Percentiles rank a stretch among this genome's conserved stretches.
These are phyloP conservation scores for Penicillium aurantiogriseum DNA, from an alignment of 2,329 filamentous ascomycete genomes.

Conservation along the genomic window DNA sequence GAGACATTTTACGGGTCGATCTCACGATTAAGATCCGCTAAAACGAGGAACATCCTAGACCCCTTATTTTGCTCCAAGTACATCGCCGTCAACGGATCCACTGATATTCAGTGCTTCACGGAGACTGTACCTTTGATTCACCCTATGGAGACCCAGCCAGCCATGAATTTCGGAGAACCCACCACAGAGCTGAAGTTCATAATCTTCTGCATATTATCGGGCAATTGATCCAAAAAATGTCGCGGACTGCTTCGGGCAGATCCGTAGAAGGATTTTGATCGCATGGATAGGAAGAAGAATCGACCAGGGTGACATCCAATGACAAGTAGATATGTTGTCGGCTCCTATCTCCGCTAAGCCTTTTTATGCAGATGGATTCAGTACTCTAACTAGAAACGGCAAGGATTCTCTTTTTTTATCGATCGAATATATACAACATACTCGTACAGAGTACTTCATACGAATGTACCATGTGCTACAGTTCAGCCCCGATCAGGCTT, in stretches of 20 bases:
- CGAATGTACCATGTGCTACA: background rate
- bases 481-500: background rate
- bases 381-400: background rate
- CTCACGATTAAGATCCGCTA: background rate
- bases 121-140: background rate
- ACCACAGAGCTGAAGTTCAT: background rate
- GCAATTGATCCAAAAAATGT: background rate
- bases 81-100: background rate
- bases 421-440: background rate
- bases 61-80: background rate
- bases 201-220: background rate
- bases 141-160: background rate
- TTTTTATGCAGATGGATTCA: background rate
- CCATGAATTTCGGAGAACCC: background rate
- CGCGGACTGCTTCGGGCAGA: background rate
- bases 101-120: too few species aligned
- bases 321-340: background rate
- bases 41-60: background rate
- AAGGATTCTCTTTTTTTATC: background rate
- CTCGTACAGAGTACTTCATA: background rate
- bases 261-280: background rate
- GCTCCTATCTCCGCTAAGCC: background rate
- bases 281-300: background rate
- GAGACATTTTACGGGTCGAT: background rate
- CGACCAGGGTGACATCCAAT: background rate